A percentile compares a stretch with the other conserved stretches of the same genome.
These are phyloP conservation scores for Daldinia caldariorum DNA, from an alignment of 495 filamentous ascomycete genomes.

Conservation along the genomic window DNA sequence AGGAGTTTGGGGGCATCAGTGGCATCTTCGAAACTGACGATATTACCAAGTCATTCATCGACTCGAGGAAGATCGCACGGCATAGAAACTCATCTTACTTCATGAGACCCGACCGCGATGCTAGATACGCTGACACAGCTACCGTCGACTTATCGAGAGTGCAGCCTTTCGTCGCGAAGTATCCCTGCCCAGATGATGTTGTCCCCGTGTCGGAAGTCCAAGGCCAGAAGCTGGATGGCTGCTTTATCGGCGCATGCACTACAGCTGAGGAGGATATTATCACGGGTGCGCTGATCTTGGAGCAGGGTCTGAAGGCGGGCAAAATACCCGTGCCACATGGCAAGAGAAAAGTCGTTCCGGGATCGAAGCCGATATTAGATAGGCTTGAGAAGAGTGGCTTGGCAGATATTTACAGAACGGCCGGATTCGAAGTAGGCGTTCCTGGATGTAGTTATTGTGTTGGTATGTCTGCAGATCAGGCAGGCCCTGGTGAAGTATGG, in stretches of 20 bases:
- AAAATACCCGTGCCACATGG: neutral
- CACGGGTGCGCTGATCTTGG: neutral
- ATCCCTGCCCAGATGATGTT: constrained; percentile 1
- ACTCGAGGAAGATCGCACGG: constrained; percentile 1
- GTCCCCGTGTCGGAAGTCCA: neutral
- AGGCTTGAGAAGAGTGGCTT: constrained; percentile 1
- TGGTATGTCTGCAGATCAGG: constrained; percentile 1
- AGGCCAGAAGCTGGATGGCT: neutral
- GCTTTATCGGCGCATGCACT: constrained; percentile 1
- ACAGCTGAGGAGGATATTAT: constrained; percentile 1
- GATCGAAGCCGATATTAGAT: neutral
- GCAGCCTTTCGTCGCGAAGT: neutral
- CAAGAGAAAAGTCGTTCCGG: neutral
- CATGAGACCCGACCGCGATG: neutral
- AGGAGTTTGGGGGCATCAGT: neutral
- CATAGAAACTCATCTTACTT: neutral
- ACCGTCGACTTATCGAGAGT: neutral
- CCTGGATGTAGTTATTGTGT: constrained; percentile 3
- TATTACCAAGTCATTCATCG: neutral
- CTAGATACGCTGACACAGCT: neutral
- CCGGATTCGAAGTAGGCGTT: neutral
- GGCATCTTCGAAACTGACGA: neutral
- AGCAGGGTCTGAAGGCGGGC: neutral
- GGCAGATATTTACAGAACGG: neutral
- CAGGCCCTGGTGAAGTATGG: constrained; percentile 1